Evolutionary conservation across 2,329 filamentous ascomycete genomes (phyloP).

Genomic region (Exophiala bonariae): DNA sequence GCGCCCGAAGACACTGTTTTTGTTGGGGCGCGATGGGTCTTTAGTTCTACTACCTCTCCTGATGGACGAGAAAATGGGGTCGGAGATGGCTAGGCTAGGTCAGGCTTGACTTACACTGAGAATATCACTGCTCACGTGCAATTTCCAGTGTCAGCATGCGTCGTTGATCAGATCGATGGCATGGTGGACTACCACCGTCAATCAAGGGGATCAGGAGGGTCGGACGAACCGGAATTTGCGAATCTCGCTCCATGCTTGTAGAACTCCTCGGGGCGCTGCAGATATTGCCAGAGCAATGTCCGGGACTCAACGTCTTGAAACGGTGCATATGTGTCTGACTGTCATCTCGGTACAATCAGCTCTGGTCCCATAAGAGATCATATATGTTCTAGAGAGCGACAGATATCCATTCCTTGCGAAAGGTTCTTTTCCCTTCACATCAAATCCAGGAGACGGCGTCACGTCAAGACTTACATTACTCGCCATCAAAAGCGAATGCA

Average conservation of each 20-base stretch:
- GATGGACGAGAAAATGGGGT: no score
- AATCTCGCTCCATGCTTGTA: slow-evolving; percentile 43
- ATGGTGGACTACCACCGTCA: no score
- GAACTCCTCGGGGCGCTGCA: slow-evolving; percentile 30
- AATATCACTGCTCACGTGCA: slow-evolving; percentile 3
- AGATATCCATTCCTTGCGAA: no score
- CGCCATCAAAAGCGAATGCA: slow-evolving; percentile 8
- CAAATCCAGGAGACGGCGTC: no score
- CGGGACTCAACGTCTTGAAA: slow-evolving; percentile 19
- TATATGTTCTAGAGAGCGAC: no score
- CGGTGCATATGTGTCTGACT: slow-evolving; percentile 17
- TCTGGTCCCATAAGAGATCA: no score
- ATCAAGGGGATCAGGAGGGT: no score
- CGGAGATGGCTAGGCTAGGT: background rate
- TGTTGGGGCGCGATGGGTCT: no score
- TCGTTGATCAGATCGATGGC: no score
- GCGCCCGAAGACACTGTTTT: slow-evolving; percentile 46
- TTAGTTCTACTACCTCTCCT: no score
- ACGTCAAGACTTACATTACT: slow-evolving; percentile 9
- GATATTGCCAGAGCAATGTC: slow-evolving; percentile 14
- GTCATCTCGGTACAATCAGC: slow-evolving; percentile 35
- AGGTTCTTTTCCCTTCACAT: no score
- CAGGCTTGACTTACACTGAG: slow-evolving; percentile 2
- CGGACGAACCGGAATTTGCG: slow-evolving; percentile 37
- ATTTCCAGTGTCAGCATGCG: background rate